A percentile compares a stretch with the other conserved stretches of the same genome.
These are phyloP conservation scores for Debaryomyces prosopidis DNA, from an alignment of 805 yeast genomes.

Conservation along the genomic window DNA sequence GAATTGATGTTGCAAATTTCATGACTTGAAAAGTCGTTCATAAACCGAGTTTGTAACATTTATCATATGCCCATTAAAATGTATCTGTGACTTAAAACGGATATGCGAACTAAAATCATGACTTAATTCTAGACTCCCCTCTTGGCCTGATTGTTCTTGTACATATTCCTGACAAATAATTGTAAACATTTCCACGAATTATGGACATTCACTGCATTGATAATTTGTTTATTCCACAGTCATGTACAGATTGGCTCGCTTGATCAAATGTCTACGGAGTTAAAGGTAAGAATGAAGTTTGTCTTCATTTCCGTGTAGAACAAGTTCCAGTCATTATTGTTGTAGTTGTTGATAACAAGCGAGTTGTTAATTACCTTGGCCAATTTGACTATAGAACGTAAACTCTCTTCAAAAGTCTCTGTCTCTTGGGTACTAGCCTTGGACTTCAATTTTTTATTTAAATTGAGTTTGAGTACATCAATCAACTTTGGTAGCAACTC, in stretches of 20 bases:
- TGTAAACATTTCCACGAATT: too few relatives aligned
- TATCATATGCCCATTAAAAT: background rate
- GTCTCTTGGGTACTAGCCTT: conserved; percentile 69
- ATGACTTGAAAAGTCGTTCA: background rate
- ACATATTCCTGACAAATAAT: too few relatives aligned
- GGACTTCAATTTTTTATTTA: conserved; percentile 52
- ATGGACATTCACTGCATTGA: background rate
- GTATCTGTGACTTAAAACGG: background rate
- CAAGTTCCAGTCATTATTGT: conserved; percentile 7
- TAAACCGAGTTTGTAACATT: background rate
- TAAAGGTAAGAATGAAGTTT: background rate
- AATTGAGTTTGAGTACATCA: conserved; percentile 31
- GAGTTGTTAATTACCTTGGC: conserved; percentile 21
- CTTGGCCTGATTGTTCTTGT: background rate
- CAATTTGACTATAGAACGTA: conserved; percentile 31
- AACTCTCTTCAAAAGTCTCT: conserved; percentile 54
- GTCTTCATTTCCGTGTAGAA: conserved; percentile 7
- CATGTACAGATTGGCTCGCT: background rate
- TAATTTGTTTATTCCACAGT: background rate
- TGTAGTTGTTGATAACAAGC: conserved; percentile 6
- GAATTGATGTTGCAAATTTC: background rate
- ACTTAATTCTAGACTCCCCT: background rate
- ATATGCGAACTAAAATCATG: background rate
- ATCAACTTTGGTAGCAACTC: conserved; percentile 26
- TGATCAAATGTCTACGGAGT: background rate